These are phyloP conservation scores for Citrus trifoliata DNA, from an alignment of 345 rosid genomes.

Conservation along the genomic window DNA sequence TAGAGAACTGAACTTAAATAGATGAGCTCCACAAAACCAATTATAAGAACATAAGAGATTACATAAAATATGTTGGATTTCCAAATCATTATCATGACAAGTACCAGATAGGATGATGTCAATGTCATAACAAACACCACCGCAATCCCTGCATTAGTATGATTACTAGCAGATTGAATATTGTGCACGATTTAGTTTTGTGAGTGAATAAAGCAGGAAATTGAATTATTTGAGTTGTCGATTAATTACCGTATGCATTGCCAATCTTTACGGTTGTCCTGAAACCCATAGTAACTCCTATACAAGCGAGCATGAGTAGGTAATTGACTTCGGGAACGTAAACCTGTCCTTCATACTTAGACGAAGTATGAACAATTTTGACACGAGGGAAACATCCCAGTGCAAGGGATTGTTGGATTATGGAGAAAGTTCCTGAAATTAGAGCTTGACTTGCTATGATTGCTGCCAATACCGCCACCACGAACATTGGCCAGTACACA, in stretches of 20 bases:
- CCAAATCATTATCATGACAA: slow-evolving; percentile 32
- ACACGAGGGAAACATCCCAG: slow-evolving; percentile 41
- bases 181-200: no score
- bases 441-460: slow-evolving; percentile 46
- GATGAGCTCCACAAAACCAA: slow-evolving; percentile 20
- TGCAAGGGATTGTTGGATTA: slow-evolving; percentile 42
- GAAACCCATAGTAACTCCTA: slow-evolving; percentile 38
- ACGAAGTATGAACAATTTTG: slow-evolving; percentile 36
- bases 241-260: slow-evolving; percentile 43
- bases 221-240: no score
- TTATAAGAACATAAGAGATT: slow-evolving; percentile 17
- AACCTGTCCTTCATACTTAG: slow-evolving; percentile 37
- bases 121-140: slow-evolving; percentile 32
- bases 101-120: slow-evolving; percentile 25
- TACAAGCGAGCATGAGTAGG: slow-evolving; percentile 42
- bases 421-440: slow-evolving; percentile 43
- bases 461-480: slow-evolving; percentile 32
- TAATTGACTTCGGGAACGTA: slow-evolving; percentile 42
- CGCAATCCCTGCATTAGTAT: slow-evolving; percentile 27
- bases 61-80: slow-evolving; percentile 23
- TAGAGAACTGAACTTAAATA: slow-evolving; percentile 28
- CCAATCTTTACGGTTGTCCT: slow-evolving; percentile 30
- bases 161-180: no score
- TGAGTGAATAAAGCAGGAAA: no score
- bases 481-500: slow-evolving; percentile 43